phyloP scores from a whole-genome alignment of 139 green algal species.

The Chlamydomonas sphaeroides region DNA sequence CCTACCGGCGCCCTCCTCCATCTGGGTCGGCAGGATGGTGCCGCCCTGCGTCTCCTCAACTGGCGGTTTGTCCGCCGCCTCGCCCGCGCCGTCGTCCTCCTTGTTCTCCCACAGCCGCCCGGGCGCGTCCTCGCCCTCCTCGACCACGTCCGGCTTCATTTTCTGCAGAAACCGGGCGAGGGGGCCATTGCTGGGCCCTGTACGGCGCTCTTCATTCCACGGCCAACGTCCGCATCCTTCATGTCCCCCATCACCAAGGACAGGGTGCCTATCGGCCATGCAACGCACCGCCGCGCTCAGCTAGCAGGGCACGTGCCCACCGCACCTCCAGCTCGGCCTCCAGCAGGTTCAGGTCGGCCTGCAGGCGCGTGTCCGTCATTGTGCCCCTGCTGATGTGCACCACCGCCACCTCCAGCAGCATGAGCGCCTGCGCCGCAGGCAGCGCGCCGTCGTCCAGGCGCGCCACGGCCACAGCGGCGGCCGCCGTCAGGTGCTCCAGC shows the following conservation, averaged over 20 bases:
- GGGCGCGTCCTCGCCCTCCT: slow-evolving; percentile 3
- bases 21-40: slow-evolving; percentile 37
- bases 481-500: background rate
- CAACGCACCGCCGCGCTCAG: too few species aligned
- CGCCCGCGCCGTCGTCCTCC: background rate
- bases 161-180: too few species aligned
- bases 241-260: too few species aligned
- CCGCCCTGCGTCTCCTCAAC: background rate
- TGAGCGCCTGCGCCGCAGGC: slow-evolving; percentile 81
- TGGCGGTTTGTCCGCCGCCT: background rate
- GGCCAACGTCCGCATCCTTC: too few species aligned
- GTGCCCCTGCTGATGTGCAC: slow-evolving; percentile 31
- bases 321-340: too few species aligned
- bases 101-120: background rate
- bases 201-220: too few species aligned
- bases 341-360: background rate
- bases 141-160: slow-evolving; percentile 24
- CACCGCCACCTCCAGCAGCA: slow-evolving; percentile 75
- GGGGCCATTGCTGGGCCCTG: too few species aligned
- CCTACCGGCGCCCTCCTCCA: slow-evolving; percentile 9
- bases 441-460: slow-evolving; percentile 87
- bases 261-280: too few species aligned
- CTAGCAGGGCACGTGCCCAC: too few species aligned
- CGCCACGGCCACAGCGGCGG: slow-evolving; percentile 36
- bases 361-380: too few species aligned